Base-by-base conservation (phyloP, 352 stramenopile species). In the Phytophthora pistaciae region DNA sequence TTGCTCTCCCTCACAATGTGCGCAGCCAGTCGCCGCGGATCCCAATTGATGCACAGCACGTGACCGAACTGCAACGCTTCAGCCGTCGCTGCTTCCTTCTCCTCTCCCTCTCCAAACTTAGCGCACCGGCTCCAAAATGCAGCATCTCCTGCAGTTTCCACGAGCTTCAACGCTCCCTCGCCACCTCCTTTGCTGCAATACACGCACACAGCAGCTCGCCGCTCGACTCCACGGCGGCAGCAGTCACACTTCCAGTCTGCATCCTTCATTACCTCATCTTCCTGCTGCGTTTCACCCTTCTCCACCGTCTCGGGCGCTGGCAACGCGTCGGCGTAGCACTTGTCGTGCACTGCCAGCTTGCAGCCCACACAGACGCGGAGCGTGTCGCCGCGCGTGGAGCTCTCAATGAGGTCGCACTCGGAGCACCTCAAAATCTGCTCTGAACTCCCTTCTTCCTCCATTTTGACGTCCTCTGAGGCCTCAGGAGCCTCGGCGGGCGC, bases 21-120 rank as follows among this genome's bases (percentile, higher is more conserved):
- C 33, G 61, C 64, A 33, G 68, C 69, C 50, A 88, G 42, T 18
- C 50, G 42, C 36, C 72, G 69, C 46, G 82, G 82, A 55, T 90
- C 82, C 82, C 82, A 90, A 42, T 75, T 76, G 33, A 73, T 73
- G 56, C 82, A 90, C 36, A 90, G 56, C 38, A 83, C 48, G 42
- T 90, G 82, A 0, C 68, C 82, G 72, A 82, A 88, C 23, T 66
- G 46, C 49, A 59, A 29, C 10, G 29, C n/a, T 0, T 48, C 14
- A 3, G 50, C 21, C 6, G 21, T 21, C 7, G 16, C 11, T 11
- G 21, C n/a, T 38, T n/a, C 40, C 10, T 31, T 50, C 13, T 64
- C 50, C 7, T 64, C 55, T 1, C 64, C 38, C 36, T n/a, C 13
- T 13, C 36, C 36, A 38, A 64, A 63, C 7, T 42, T 20, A 5